Evolutionary conservation across 176 grass and related monocot genomes (phyloP).

Genomic region (Phoenix dactylifera): DNA sequence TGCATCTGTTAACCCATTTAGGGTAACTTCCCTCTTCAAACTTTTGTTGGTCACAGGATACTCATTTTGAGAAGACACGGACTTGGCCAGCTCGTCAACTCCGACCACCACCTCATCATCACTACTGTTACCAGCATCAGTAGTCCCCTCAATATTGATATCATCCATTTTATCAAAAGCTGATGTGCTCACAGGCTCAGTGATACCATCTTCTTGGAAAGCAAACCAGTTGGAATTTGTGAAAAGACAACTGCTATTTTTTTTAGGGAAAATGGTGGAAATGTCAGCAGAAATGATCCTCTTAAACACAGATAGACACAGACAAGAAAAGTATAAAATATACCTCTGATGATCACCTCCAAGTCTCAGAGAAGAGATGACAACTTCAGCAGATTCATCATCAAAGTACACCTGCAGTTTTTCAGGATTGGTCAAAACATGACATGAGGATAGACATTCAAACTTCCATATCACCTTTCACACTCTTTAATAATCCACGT

Average conservation of each 20-base stretch:
- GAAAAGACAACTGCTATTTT: conserved; percentile 14
- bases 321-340: background rate
- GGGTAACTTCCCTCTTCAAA: background rate
- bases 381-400: conserved; percentile 15
- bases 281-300: too few species aligned
- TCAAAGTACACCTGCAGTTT: conserved; percentile 20
- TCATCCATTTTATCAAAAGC: conserved; percentile 12
- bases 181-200: background rate
- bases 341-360: conserved; percentile 22
- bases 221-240: conserved; percentile 29
- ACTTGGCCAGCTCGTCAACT: conserved; percentile 11
- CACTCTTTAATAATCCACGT: too few species aligned
- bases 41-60: background rate
- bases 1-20: background rate
- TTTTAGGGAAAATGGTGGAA: too few species aligned
- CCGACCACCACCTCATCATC: conserved; percentile 15
- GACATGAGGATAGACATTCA: too few species aligned
- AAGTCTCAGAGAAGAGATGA: conserved; percentile 24
- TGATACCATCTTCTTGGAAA: conserved; percentile 13
- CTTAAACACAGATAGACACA: background rate
- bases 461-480: too few species aligned
- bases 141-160: conserved; percentile 2
- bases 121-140: background rate
- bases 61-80: conserved; percentile 3
- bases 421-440: background rate